Base-by-base conservation (phyloP, 2,329 filamentous ascomycete species). In the Aspergillus clavatus region DNA sequence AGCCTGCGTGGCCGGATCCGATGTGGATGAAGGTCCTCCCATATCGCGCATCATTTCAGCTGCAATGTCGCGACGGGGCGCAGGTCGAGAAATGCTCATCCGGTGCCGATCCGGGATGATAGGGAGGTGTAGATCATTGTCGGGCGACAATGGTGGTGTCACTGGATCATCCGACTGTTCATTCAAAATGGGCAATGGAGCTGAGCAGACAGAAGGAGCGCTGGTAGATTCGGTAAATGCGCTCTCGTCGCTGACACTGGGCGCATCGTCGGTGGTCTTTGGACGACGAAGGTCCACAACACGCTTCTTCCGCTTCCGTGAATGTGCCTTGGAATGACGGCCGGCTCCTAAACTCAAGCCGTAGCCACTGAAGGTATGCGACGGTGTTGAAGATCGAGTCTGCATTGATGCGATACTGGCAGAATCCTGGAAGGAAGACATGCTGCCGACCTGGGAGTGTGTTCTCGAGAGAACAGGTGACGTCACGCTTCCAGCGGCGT, bases 381-480 rank as follows among this genome's bases (percentile, higher is more conserved):
- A 54, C 3, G 59, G 57, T 23, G 64, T 48, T 10, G 66, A 61
- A 5, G 67, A 65, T 36, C 88, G 76, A 5, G 83, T 84, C n/a
- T 83, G 79, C 38, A 82, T 61, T 36, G 82, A 78, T 3, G 80
- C 79, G n/a, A 80, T 73, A 61, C 84, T 87, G 35, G 80, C 81
- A 16, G 78, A 80, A 58, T 89, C 84, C 14, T 81, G 87, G 58
- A 88, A 87, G 1, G 86, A 88, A 55, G 88, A 86, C 5, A 83
- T 81, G 7, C 80, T 82, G 27, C 77, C 79, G 19, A 77, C 71
- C 42, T 82, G 78, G 1, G 84, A 87, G 44, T 83, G 79, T 5
- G 79, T 79, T 61, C 83, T 79, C 33, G 77, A 78, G 14, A 88
- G 65, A 35, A 75, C 75, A 5, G 65, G 76, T 77, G 40, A 66